Conservation (phyloP, 2,329 filamentous ascomycete species). For the Alternaria postmessia region DNA sequence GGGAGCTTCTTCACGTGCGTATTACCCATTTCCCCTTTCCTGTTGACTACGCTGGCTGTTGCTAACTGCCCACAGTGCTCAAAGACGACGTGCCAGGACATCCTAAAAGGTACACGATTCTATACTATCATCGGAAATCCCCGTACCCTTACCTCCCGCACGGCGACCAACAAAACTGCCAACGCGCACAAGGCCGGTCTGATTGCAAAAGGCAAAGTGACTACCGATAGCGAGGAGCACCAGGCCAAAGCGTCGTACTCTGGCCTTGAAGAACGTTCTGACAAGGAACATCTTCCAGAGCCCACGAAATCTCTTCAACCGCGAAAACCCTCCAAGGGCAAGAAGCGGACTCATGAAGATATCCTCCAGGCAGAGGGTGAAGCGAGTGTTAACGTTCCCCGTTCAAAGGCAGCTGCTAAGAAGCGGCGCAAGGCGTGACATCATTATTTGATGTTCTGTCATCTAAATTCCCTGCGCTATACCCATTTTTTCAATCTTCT, state of each 20-base stretch:
- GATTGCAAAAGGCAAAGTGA: background rate
- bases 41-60: background rate
- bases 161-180: constrained; percentile 14
- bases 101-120: constrained; percentile 22
- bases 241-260: no score
- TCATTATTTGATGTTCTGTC: background rate
- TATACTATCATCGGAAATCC: constrained; percentile 17
- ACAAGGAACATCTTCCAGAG: background rate
- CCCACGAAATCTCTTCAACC: background rate
- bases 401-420: background rate
- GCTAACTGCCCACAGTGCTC: constrained; percentile 10
- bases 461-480: background rate
- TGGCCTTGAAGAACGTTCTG: background rate
- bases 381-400: background rate
- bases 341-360: background rate
- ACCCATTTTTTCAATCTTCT: background rate
- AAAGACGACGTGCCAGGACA: constrained; percentile 17
- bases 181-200: constrained; percentile 7
- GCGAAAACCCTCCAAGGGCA: background rate
- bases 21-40: no score
- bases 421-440: background rate
- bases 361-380: background rate
- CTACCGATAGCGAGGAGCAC: background rate
- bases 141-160: constrained; percentile 3
- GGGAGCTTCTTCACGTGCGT: constrained; percentile 14